phyloP scores from a whole-genome alignment of 441 rosid species.

The Croton setiger region DNA sequence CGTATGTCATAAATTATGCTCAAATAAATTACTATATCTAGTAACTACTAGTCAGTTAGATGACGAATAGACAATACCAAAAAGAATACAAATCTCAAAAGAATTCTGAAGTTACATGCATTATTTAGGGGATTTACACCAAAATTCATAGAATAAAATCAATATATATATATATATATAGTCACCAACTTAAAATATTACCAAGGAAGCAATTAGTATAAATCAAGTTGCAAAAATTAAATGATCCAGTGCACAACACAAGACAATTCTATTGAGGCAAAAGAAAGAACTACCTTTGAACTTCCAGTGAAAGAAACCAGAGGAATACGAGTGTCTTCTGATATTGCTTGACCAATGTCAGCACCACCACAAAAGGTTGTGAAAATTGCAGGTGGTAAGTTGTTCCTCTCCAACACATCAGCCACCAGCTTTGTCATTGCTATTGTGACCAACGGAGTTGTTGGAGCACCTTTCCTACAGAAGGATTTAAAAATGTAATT shows the following conservation, averaged over 20 bases:
- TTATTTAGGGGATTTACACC: not conserved
- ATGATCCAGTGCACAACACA: not conserved
- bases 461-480: constrained; percentile 96
- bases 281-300: constrained; percentile 54
- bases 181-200: not conserved
- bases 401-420: constrained; percentile 82
- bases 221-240: not conserved
- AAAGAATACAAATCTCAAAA: not conserved
- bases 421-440: constrained; percentile 87
- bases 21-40: not conserved
- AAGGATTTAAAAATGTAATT: constrained; percentile 10
- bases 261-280: not conserved
- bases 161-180: not conserved
- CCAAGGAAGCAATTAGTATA: not conserved
- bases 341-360: constrained; percentile 90
- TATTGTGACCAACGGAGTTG: constrained; percentile 87
- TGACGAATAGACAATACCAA: not conserved
- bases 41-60: not conserved
- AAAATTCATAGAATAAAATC: not conserved
- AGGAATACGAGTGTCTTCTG: constrained; percentile 71
- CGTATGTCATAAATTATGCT: not conserved
- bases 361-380: constrained; percentile 93
- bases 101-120: not conserved
- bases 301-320: constrained; percentile 95
- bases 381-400: constrained; percentile 88